Conservation (phyloP, 1,284 basidiomycete species). For the Wolfiporia cocos region DNA sequence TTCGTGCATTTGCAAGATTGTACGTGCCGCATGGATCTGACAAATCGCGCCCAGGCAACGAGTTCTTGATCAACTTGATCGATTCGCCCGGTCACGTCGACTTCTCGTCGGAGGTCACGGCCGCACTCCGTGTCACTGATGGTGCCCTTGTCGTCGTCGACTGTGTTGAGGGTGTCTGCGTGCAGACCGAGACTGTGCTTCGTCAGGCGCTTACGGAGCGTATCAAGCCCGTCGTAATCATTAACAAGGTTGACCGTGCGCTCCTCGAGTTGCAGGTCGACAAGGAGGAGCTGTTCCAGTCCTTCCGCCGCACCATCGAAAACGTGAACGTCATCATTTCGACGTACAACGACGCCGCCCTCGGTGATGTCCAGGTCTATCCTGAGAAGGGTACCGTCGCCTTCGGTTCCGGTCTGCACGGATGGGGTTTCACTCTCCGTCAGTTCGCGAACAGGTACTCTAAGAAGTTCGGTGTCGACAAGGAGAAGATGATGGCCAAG, state of each 20-base stretch:
- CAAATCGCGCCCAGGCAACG: conserved; percentile 57
- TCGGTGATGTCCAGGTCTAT: conserved; percentile 99
- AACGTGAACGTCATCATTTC: conserved; percentile 99
- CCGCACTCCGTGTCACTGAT: conserved; percentile 99
- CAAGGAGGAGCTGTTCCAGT: conserved; percentile 98
- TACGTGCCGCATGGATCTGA: conserved; percentile 15
- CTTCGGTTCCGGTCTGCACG: conserved; percentile 99
- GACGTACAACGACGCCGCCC: conserved; percentile 91
- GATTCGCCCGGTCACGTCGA: conserved; percentile 99
- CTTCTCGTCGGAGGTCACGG: conserved; percentile 99
- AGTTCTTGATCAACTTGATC: conserved; percentile 99
- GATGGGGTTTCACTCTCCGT: conserved; percentile 99
- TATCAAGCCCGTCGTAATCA: conserved; percentile 99
- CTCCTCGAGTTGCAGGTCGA: conserved; percentile 97
- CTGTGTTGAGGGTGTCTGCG: conserved; percentile 99
- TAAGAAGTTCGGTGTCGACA: conserved; percentile 99
- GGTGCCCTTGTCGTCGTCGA: conserved; percentile 99
- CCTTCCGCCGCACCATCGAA: conserved; percentile 97
- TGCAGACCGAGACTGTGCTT: conserved; percentile 99
- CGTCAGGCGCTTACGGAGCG: conserved; percentile 97
- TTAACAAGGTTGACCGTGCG: conserved; percentile 99
- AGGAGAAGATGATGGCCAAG: conserved; percentile 97
- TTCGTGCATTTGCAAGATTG: conserved; percentile 24
- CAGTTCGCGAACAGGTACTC: conserved; percentile 95
- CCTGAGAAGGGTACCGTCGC: conserved; percentile 98